Evolutionary conservation across 371 early-diverging fungal genomes (phyloP).

Genomic region (Saksenaea oblongispora): DNA sequence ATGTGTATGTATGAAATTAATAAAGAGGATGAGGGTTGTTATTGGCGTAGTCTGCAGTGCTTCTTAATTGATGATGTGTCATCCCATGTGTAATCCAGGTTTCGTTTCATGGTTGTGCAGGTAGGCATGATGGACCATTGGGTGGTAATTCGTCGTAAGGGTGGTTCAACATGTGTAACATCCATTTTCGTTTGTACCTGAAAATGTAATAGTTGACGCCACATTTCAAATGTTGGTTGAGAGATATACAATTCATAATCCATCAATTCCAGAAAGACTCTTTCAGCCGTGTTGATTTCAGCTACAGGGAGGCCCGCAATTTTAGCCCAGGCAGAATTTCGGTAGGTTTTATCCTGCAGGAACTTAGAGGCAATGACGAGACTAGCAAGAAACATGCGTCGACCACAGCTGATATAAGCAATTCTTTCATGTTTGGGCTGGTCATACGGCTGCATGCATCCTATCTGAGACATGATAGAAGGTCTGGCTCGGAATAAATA

Average conservation of each 20-base stretch:
- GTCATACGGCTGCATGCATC: not conserved
- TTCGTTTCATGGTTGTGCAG: not conserved
- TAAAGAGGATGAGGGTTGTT: not conserved
- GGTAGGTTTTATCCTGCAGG: constrained; percentile 72
- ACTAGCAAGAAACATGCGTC: constrained; percentile 74
- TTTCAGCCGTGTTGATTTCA: constrained; percentile 75
- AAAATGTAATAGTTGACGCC: constrained; percentile 62
- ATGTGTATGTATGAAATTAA: not conserved
- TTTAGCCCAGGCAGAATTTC: constrained; percentile 79
- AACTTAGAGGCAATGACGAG: constrained; percentile 75
- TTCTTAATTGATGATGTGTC: not conserved
- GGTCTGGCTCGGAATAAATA: constrained; percentile 62
- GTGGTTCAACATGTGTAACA: not conserved
- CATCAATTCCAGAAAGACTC: constrained; percentile 66
- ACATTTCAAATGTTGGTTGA: constrained; percentile 62
- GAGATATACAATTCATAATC: constrained; percentile 71
- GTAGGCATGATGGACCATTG: not conserved
- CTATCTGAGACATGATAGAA: constrained; percentile 21
- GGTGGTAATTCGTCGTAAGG: not conserved
- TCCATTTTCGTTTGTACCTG: constrained; percentile 41
- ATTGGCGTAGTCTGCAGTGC: not conserved
- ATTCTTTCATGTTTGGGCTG: constrained; percentile 1
- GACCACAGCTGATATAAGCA: constrained; percentile 65
- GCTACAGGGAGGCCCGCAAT: constrained; percentile 69
- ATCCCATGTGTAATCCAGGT: not conserved